Percentiles rank a stretch among this genome's conserved stretches.
Evolutionary conservation across 2,329 filamentous ascomycete genomes (phyloP).

Genomic region (Pseudofabraea citricarpa): DNA sequence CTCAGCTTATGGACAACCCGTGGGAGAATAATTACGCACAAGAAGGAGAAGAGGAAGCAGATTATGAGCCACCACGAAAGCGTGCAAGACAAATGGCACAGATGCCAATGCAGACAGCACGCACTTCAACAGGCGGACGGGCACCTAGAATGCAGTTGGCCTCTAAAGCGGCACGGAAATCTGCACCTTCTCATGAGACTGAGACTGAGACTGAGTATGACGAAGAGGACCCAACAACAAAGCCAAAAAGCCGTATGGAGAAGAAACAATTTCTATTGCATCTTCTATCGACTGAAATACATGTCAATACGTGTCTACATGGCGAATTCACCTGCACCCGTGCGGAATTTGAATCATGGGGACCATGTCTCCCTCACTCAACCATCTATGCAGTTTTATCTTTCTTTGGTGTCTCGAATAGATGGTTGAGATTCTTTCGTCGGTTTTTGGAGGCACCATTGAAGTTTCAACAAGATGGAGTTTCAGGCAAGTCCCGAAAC

Average conservation of each 20-base stretch:
- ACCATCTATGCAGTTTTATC: slow-evolving; percentile 51
- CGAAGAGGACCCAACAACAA: slow-evolving; percentile 2
- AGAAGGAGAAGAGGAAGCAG: slow-evolving; percentile 21
- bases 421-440: slow-evolving; percentile 55
- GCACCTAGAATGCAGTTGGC: slow-evolving; percentile 87
- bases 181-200: neutral
- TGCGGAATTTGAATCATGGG: slow-evolving; percentile 54
- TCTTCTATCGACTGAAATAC: slow-evolving; percentile 48
- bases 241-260: slow-evolving; percentile 31
- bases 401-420: slow-evolving; percentile 54
- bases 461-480: slow-evolving; percentile 49
- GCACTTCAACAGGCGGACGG: slow-evolving; percentile 71
- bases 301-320: slow-evolving; percentile 43
- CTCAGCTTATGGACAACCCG: slow-evolving; percentile 19
- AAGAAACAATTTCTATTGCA: slow-evolving; percentile 55
- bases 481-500: slow-evolving; percentile 33
- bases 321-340: slow-evolving; percentile 50
- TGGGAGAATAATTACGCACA: slow-evolving; percentile 6
- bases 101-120: slow-evolving; percentile 35
- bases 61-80: slow-evolving; percentile 7
- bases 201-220: neutral
- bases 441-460: slow-evolving; percentile 56
- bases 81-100: slow-evolving; percentile 1
- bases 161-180: slow-evolving; percentile 76
- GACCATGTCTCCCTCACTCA: slow-evolving; percentile 53